These are phyloP conservation scores for Ceratobasidium sp. DNA, from an alignment of 1,284 basidiomycete species.

Conservation along the genomic window DNA sequence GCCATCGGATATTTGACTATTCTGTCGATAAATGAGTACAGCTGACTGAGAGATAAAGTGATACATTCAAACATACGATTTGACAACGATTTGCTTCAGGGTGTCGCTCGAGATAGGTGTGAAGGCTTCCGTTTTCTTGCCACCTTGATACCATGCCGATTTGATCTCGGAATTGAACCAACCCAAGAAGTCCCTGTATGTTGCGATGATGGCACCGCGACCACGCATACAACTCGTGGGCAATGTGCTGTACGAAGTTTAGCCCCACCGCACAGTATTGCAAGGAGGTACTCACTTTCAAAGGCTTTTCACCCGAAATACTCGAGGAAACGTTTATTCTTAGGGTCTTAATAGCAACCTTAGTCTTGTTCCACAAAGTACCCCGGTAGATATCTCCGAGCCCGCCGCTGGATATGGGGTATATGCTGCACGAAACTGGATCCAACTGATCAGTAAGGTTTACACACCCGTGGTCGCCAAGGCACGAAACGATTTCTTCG, in stretches of 20 bases:
- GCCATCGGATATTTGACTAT: background rate
- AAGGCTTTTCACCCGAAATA: background rate
- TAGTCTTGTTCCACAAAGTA: background rate
- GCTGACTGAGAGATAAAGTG: background rate
- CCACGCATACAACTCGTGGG: slow-evolving; percentile 15
- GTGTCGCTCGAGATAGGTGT: background rate
- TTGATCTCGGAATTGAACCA: slow-evolving; percentile 2
- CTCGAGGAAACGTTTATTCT: background rate
- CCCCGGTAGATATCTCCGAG: slow-evolving; percentile 10
- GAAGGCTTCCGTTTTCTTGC: slow-evolving; percentile 12
- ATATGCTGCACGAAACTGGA: background rate
- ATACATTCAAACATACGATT: background rate
- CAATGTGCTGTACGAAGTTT: background rate
- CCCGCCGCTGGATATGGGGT: background rate
- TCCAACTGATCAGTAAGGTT: slow-evolving; percentile 1
- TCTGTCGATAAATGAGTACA: background rate
- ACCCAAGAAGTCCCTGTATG: background rate
- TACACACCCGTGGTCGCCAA: slow-evolving; percentile 8
- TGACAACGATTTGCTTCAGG: background rate
- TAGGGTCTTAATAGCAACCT: slow-evolving; percentile 12
- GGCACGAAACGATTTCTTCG: background rate
- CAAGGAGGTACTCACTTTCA: background rate
- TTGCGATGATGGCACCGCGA: slow-evolving; percentile 22
- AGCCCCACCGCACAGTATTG: background rate
- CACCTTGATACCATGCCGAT: slow-evolving; percentile 23